Percentiles rank a stretch among this genome's conserved stretches.
phyloP scores from a whole-genome alignment of 805 yeast species.

The Metschnikowia hibisci region DNA sequence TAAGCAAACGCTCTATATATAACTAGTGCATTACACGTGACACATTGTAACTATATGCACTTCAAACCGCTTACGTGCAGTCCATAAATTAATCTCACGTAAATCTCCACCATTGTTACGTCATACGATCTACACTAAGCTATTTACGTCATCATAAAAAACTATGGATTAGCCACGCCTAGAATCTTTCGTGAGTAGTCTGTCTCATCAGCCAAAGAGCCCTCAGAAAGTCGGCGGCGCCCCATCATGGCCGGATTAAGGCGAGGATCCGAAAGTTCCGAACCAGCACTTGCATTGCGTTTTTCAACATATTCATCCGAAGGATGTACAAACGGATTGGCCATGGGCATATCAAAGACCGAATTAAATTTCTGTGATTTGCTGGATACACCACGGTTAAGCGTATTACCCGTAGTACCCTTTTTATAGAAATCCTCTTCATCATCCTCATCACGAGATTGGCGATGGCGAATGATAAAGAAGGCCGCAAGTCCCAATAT shows the following conservation, averaged over 20 bases:
- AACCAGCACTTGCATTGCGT: constrained; percentile 12
- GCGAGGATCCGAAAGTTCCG: constrained; percentile 49
- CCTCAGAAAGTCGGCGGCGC: constrained; percentile 78
- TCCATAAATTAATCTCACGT: too few relatives aligned
- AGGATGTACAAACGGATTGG: constrained; percentile 63
- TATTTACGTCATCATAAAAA: constrained; percentile 1
- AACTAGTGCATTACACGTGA: too few relatives aligned
- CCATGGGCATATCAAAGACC: constrained; percentile 38
- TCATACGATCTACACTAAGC: background rate
- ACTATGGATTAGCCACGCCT: constrained; percentile 76
- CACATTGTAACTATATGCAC: too few relatives aligned
- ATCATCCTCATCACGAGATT: constrained; percentile 49
- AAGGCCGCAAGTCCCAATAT: constrained; percentile 24
- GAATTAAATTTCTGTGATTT: constrained; percentile 28
- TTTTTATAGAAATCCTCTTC: constrained; percentile 38
- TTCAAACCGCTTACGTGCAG: too few relatives aligned
- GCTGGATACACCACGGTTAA: constrained; percentile 16
- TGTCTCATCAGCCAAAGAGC: constrained; percentile 81
- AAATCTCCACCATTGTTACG: too few relatives aligned
- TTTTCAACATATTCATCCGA: constrained; percentile 41
- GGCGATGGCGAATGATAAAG: constrained; percentile 35
- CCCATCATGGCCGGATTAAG: constrained; percentile 76
- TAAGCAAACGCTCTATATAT: too few relatives aligned
- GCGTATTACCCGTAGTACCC: constrained; percentile 23
- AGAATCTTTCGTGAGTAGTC: constrained; percentile 77